phyloP scores from a whole-genome alignment of 2,329 filamentous ascomycete species.

The Colletotrichum tofieldiae region DNA sequence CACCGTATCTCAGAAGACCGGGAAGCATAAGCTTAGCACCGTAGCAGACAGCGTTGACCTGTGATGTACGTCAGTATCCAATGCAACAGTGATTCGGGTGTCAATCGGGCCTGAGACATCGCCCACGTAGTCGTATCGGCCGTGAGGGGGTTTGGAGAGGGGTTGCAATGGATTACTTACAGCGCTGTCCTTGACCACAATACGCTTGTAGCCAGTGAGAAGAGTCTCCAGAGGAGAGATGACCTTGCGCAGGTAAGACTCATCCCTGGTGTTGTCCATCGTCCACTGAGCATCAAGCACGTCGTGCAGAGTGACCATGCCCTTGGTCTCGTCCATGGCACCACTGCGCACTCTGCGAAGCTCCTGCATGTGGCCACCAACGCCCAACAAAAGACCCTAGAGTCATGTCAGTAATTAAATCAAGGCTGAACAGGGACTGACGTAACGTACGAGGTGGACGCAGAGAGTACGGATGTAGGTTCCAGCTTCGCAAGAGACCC shows the following conservation, averaged over 20 bases:
- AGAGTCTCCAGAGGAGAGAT: slow-evolving; percentile 95
- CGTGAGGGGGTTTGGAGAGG: slow-evolving; percentile 11
- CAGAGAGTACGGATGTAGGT: slow-evolving; percentile 99
- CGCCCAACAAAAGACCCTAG: slow-evolving; percentile 77
- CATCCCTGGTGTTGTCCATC: slow-evolving; percentile 92
- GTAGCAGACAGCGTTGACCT: slow-evolving; percentile 96
- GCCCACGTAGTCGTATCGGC: slow-evolving; percentile 31
- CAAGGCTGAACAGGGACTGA: slow-evolving; percentile 58
- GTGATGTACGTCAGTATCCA: slow-evolving; percentile 27
- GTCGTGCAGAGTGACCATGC: slow-evolving; percentile 94
- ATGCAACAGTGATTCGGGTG: slow-evolving; percentile 2
- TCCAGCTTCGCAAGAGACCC: slow-evolving; percentile 98
- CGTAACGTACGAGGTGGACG: slow-evolving; percentile 77
- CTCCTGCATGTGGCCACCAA: slow-evolving; percentile 99
- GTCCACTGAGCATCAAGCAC: slow-evolving; percentile 97
- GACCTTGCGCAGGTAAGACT: slow-evolving; percentile 91
- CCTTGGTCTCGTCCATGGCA: slow-evolving; percentile 93
- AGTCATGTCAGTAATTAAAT: slow-evolving; percentile 28
- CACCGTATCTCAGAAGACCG: slow-evolving; percentile 91
- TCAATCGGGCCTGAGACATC: slow-evolving; percentile 16
- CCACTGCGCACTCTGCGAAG: slow-evolving; percentile 93
- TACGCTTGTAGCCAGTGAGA: slow-evolving; percentile 92
- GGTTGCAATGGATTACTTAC: slow-evolving; percentile 37
- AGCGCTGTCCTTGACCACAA: slow-evolving; percentile 96
- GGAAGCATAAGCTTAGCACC: slow-evolving; percentile 99